These are phyloP conservation scores for Pyricularia pennisetigena DNA, from an alignment of 2,329 filamentous ascomycete genomes.

Conservation along the genomic window DNA sequence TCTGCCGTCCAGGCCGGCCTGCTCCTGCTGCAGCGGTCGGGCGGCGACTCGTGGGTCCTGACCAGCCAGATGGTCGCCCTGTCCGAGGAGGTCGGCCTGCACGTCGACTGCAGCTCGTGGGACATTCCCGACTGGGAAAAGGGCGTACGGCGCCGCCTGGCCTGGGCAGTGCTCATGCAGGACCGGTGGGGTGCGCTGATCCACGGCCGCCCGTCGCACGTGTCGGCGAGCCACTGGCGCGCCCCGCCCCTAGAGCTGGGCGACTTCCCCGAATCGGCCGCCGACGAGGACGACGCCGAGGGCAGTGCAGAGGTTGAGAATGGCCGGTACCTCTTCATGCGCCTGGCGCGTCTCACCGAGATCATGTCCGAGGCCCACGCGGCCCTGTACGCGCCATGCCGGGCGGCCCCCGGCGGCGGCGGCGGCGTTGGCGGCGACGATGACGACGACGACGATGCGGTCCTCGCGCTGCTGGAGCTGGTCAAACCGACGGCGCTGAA, in stretches of 20 bases:
- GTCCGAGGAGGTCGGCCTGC: constrained; percentile 77
- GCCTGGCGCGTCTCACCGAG: constrained; percentile 37
- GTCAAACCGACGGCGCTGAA: constrained; percentile 17
- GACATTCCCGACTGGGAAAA: constrained; percentile 84
- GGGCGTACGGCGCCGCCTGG: constrained; percentile 72
- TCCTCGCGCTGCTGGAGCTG: constrained; percentile 12
- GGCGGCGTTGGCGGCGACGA: too few relatives aligned
- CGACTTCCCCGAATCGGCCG: constrained; percentile 28
- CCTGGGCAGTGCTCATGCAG: constrained; percentile 90
- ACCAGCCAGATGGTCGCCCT: constrained; percentile 83
- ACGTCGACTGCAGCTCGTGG: constrained; percentile 81
- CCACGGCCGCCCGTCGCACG: constrained; percentile 50
- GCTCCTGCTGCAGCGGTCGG: constrained; percentile 63
- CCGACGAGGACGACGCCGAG: constrained; percentile 25
- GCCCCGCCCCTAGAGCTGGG: constrained; percentile 25
- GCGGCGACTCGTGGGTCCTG: constrained; percentile 72
- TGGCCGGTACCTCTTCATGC: constrained; percentile 36
- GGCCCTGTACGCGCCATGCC: constrained; percentile 27
- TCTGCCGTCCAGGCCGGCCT: constrained; percentile 72
- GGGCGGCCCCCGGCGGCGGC: too few relatives aligned
- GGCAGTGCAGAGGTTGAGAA: constrained; percentile 31
- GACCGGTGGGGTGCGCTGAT: constrained; percentile 77
- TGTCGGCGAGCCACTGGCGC: constrained; percentile 38
- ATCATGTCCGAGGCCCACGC: constrained; percentile 41
- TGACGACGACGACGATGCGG: not conserved